These are phyloP conservation scores for Pythium volutum DNA, from an alignment of 352 stramenopile genomes.

Conservation along the genomic window DNA sequence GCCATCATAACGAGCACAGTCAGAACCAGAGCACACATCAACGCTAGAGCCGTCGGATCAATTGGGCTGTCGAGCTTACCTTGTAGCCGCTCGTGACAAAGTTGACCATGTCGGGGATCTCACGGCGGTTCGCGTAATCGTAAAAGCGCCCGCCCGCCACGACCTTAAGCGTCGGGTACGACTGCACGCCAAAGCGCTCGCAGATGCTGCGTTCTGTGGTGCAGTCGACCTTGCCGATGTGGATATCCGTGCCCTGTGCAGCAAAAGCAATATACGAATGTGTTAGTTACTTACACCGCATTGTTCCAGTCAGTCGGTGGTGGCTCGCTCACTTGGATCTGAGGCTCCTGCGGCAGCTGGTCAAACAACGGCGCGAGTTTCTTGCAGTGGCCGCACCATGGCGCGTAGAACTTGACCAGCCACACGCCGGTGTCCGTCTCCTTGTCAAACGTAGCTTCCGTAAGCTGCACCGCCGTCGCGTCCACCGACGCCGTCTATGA, in stretches of 20 bases:
- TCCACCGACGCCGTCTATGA: slow-evolving; percentile 8
- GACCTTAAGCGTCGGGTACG: slow-evolving; percentile 82
- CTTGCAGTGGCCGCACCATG: slow-evolving; percentile 85
- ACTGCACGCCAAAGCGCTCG: slow-evolving; percentile 76
- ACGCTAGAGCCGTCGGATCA: not conserved
- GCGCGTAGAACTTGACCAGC: slow-evolving; percentile 86
- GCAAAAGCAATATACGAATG: not conserved
- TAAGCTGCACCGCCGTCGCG: slow-evolving; percentile 21
- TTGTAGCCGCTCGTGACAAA: slow-evolving; percentile 65
- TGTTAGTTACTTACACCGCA: too few relatives aligned
- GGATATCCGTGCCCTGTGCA: slow-evolving; percentile 31
- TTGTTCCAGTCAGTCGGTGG: not conserved
- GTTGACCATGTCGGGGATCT: slow-evolving; percentile 47
- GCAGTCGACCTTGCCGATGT: slow-evolving; percentile 76
- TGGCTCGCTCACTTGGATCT: slow-evolving; percentile 26
- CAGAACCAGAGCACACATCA: not conserved
- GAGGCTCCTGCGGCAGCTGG: slow-evolving; percentile 40
- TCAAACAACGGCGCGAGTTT: slow-evolving; percentile 68
- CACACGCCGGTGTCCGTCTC: slow-evolving; percentile 52
- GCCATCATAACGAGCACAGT: not conserved
- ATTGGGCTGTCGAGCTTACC: slow-evolving; percentile 22
- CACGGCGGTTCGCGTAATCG: slow-evolving; percentile 67
- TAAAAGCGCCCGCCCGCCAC: slow-evolving; percentile 55
- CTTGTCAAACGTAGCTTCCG: slow-evolving; percentile 46
- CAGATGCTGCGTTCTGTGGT: slow-evolving; percentile 70